Evolutionary conservation across 805 yeast species (phyloP), one percentile per base, ranked within the genome.

Genomic region (Lachancea fermentati): DNA sequence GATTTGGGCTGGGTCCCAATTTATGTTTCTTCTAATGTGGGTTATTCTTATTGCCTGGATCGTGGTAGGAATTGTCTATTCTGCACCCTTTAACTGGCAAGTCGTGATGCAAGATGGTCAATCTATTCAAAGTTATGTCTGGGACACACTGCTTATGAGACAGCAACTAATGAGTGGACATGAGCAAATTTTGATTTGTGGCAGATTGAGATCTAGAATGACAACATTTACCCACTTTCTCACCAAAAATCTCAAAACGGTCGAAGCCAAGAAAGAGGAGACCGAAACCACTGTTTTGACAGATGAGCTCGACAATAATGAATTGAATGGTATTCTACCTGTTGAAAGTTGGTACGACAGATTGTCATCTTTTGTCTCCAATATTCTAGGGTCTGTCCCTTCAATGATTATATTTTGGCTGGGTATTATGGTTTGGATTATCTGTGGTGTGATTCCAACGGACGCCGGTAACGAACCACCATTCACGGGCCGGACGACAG

Each of bases 41-140:
- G 13, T 44, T 2, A 45, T 62, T 15, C 41, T 50, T 26, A 49
- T 55, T 42, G 44, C 51, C 24, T 60, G 65, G 65, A 46, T 49
- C 13, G 43, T 58, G 6, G 8, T 56, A 1, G 65, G 69, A 32
- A 46, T 48, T 14, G 48, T 56, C 3, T 55, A 52, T 16, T 45
- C 49, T 14, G 68, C 57, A 2, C 61, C 68, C 4, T 51, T 52
- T 36, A 51, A 49, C 33, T 66, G 71, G 71, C 70, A 66, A 48
- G 65, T 66, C 29, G 61, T 61, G 3, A 66, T 66, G 67, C 68
- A 66, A 45, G 70, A 66, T 49, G 68, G 67, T 14, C 66, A 63
- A 41, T 63, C 69, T 1, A 60, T 66, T 36, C 70, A 65, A 46
- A 47, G 64, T 37, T 66, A 66, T 43, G 42, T 63, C 19, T 66